Evolutionary conservation across 495 filamentous ascomycete species (phyloP).

Genomic region (Neurospora hispaniola): DNA sequence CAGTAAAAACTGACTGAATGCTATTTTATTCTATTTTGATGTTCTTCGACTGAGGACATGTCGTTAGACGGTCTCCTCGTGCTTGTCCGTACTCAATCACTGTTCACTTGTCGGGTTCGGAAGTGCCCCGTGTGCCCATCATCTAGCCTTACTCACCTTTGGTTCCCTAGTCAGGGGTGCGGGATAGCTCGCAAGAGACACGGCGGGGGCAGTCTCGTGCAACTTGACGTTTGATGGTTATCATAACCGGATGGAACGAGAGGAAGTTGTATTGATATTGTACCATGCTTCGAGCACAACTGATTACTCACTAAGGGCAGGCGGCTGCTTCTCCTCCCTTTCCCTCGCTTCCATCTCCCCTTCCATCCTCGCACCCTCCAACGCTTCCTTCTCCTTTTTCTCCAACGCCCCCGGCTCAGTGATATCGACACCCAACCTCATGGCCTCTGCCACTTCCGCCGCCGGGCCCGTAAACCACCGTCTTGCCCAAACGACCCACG

Average conservation of each 20-base stretch:
- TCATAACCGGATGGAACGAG: no score
- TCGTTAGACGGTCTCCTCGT: no score
- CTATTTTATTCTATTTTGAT: not conserved
- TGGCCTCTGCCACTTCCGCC: slow-evolving; percentile 40
- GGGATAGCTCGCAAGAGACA: no score
- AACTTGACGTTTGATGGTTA: no score
- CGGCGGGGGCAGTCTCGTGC: no score
- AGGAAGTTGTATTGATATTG: not conserved
- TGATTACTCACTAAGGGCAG: not conserved
- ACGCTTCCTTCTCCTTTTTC: slow-evolving; percentile 20
- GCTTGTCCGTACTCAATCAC: no score
- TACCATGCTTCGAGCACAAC: not conserved
- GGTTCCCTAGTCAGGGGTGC: no score
- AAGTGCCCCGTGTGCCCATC: no score
- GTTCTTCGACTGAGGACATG: no score
- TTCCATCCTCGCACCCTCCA: not conserved
- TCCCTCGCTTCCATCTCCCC: not conserved
- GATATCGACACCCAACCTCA: slow-evolving; percentile 35
- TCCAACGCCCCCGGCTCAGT: slow-evolving; percentile 40
- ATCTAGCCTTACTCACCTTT: no score
- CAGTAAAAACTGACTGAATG: not conserved
- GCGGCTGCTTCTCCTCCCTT: not conserved
- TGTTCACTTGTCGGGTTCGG: no score
- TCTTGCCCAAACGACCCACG: slow-evolving; percentile 34
- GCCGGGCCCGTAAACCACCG: slow-evolving; percentile 51